phyloP scores from a whole-genome alignment of 2,329 filamentous ascomycete genomes.

The Nigrospora oryzae region DNA sequence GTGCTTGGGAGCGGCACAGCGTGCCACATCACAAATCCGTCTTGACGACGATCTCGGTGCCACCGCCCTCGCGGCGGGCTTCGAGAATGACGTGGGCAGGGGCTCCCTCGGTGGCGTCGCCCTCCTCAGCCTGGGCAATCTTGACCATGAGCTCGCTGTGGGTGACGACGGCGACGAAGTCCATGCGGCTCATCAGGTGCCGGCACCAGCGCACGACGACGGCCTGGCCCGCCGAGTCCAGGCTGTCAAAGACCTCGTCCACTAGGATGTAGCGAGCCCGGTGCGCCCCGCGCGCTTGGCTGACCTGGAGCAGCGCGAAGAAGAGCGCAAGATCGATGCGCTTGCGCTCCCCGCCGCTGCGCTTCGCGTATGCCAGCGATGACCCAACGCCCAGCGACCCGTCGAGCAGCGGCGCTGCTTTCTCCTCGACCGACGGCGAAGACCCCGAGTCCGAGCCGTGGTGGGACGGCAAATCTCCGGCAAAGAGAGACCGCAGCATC shows the following conservation, averaged over 20 bases:
- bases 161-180: slow-evolving; percentile 14
- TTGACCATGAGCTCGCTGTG: slow-evolving; percentile 9
- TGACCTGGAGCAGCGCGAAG: slow-evolving; percentile 20
- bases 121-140: background rate
- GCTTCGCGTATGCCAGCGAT: slow-evolving; percentile 19
- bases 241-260: slow-evolving; percentile 23
- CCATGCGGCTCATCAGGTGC: slow-evolving; percentile 9
- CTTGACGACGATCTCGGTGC: too few relatives aligned
- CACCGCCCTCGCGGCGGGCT: too few relatives aligned
- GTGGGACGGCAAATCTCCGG: background rate
- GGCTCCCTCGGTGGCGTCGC: background rate
- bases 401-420: slow-evolving; percentile 8
- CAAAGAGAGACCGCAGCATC: background rate
- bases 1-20: too few relatives aligned
- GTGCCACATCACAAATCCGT: too few relatives aligned
- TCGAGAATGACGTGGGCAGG: background rate
- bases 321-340: slow-evolving; percentile 24
- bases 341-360: slow-evolving; percentile 25
- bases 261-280: slow-evolving; percentile 22
- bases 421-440: background rate
- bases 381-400: slow-evolving; percentile 11
- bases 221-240: slow-evolving; percentile 19
- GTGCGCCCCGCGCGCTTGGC: slow-evolving; percentile 16
- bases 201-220: slow-evolving; percentile 14
- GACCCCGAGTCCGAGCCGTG: background rate